Percentiles rank a stretch among this genome's conserved stretches.
phyloP scores from a whole-genome alignment of 805 yeast genomes.

The Scheffersomyces ergatensis region DNA sequence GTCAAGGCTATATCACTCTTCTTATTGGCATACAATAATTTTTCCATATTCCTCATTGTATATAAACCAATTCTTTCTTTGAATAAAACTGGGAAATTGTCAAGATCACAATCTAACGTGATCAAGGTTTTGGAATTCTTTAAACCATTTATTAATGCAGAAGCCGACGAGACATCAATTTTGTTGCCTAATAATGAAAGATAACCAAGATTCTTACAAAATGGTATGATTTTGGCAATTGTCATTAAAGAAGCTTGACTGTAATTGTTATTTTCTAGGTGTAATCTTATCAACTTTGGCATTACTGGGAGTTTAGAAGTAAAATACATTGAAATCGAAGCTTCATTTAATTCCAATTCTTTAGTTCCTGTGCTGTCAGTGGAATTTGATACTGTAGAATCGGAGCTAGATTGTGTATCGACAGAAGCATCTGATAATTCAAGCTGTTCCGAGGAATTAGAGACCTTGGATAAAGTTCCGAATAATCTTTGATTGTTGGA shows the following conservation, averaged over 20 bases:
- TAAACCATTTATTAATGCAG: slow-evolving; percentile 69
- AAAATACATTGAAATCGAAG: slow-evolving; percentile 48
- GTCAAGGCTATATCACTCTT: slow-evolving; percentile 12
- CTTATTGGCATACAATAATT: slow-evolving; percentile 46
- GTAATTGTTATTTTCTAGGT: slow-evolving; percentile 67
- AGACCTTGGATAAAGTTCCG: slow-evolving; percentile 35
- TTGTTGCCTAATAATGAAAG: slow-evolving; percentile 67
- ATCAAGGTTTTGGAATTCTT: slow-evolving; percentile 62
- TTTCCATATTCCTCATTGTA: slow-evolving; percentile 80
- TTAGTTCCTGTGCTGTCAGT: neutral
- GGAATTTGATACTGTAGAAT: neutral
- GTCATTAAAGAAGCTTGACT: slow-evolving; percentile 53
- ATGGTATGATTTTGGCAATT: slow-evolving; percentile 66
- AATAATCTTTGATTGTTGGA: slow-evolving; percentile 68
- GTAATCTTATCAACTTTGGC: slow-evolving; percentile 60
- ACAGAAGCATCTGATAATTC: neutral
- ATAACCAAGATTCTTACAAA: slow-evolving; percentile 63
- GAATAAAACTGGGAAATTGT: slow-evolving; percentile 56
- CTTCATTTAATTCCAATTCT: slow-evolving; percentile 6
- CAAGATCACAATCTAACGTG: slow-evolving; percentile 66
- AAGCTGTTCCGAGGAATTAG: neutral
- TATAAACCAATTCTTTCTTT: slow-evolving; percentile 74
- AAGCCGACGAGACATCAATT: slow-evolving; percentile 57
- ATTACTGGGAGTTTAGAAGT: slow-evolving; percentile 68
- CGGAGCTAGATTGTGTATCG: neutral